These are phyloP conservation scores for Coprinellus micaceus DNA, from an alignment of 768 basidiomycete species.

Conservation along the genomic window DNA sequence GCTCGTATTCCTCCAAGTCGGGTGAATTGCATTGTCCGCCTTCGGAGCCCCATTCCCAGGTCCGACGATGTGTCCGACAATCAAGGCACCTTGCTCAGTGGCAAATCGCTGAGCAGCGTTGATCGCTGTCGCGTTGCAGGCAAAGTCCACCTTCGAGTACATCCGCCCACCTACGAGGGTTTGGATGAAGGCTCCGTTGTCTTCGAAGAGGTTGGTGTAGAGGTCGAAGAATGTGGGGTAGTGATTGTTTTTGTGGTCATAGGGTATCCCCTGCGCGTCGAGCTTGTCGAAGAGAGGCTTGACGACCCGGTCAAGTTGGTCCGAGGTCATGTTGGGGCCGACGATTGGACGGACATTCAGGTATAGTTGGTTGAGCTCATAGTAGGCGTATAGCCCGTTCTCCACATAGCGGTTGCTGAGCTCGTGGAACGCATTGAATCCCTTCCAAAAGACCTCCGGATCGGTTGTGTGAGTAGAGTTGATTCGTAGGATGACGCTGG, in stretches of 20 bases:
- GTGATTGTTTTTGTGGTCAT: constrained; percentile 1
- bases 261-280: constrained; percentile 6
- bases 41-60: background rate
- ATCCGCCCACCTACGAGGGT: constrained; percentile 13
- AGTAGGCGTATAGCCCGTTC: constrained; percentile 13
- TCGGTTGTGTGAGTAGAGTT: constrained; percentile 12
- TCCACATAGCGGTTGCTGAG: constrained; percentile 13
- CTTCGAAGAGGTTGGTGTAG: constrained; percentile 15
- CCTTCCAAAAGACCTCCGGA: constrained; percentile 13
- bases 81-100: constrained; percentile 1
- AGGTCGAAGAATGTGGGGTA: constrained; percentile 16
- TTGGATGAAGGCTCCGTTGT: constrained; percentile 6
- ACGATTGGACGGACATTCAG: constrained; percentile 13
- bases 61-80: constrained; percentile 9
- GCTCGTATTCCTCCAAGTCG: constrained; percentile 1
- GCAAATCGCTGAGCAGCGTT: background rate
- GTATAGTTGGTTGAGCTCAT: constrained; percentile 7
- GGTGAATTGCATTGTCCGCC: constrained; percentile 10
- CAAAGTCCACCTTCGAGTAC: constrained; percentile 11
- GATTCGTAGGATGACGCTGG: constrained; percentile 11
- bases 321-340: constrained; percentile 10
- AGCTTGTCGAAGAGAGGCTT: constrained; percentile 13
- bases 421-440: constrained; percentile 8
- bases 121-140: constrained; percentile 7
- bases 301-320: constrained; percentile 5